phyloP scores from a whole-genome alignment of 768 basidiomycete genomes.

The Fomitopsis serialis region DNA sequence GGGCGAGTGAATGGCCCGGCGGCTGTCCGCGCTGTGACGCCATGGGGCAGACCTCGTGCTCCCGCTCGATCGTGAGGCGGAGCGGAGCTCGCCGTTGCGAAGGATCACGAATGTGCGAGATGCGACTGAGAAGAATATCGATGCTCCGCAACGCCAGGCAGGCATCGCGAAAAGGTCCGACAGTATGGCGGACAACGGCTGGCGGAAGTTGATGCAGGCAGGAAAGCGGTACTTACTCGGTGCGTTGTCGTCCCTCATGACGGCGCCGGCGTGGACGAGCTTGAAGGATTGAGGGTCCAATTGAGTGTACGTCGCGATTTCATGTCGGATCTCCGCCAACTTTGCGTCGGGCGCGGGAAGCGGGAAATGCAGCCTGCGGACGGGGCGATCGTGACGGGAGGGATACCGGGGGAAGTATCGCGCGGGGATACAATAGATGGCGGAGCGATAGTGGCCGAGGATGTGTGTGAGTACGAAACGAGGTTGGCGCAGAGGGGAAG shows the following conservation, averaged over 20 bases:
- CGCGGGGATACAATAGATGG: not conserved
- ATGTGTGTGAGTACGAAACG: not conserved
- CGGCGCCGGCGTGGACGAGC: conserved; percentile 83
- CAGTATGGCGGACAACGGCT: not conserved
- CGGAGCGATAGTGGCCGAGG: not conserved
- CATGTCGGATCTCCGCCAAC: conserved; percentile 50
- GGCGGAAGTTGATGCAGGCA: conserved; percentile 3
- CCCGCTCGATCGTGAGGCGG: not conserved
- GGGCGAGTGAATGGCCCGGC: conserved; percentile 1
- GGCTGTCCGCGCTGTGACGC: not conserved
- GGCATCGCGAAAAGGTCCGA: not conserved
- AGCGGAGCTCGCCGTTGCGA: not conserved
- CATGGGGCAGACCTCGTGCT: not conserved
- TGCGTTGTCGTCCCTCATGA: conserved; percentile 79
- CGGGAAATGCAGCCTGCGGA: conserved; percentile 40
- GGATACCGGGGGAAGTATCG: not conserved
- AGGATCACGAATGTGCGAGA: not conserved
- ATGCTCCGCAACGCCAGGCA: conserved; percentile 3
- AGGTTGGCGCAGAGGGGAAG: not conserved
- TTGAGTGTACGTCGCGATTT: conserved; percentile 70
- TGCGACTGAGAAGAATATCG: not conserved
- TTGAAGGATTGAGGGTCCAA: conserved; percentile 71
- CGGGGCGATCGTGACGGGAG: conserved; percentile 3
- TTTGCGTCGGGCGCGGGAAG: conserved; percentile 55
- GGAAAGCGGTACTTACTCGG: conserved; percentile 41